phyloP scores from a whole-genome alignment of 805 yeast species.

The Suhomyces sp. region DNA sequence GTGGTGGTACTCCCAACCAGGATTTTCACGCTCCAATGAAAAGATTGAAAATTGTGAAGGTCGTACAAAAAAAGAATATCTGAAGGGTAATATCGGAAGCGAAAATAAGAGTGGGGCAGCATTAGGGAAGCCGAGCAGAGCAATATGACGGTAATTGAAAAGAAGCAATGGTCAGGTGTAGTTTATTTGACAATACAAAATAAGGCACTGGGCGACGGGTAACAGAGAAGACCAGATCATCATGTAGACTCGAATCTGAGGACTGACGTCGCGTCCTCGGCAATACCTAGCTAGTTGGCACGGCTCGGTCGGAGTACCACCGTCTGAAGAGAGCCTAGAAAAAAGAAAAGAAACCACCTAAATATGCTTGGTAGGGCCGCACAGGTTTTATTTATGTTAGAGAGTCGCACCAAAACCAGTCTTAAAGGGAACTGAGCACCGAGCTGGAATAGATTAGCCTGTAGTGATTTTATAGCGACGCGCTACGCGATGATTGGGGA shows the following conservation, averaged over 20 bases:
- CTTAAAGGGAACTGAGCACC: neutral
- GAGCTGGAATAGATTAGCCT: neutral
- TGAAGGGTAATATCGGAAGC: neutral
- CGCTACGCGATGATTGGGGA: neutral
- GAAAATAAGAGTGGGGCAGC: neutral
- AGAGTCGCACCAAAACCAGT: neutral
- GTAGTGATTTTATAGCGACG: neutral
- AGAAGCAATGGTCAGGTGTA: neutral
- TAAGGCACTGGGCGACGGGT: neutral
- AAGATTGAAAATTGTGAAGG: neutral
- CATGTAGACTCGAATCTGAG: neutral
- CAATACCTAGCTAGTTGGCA: neutral
- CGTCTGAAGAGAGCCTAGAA: neutral
- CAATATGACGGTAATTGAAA: neutral
- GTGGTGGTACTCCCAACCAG: neutral
- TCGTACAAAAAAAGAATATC: neutral
- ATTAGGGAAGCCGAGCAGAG: neutral
- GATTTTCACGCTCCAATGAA: neutral
- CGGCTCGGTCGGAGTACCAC: neutral
- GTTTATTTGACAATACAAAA: neutral
- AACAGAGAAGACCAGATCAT: neutral
- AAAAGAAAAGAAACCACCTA: neutral
- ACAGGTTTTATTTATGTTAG: neutral
- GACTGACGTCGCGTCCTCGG: neutral
- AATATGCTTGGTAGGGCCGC: neutral